phyloP scores from a whole-genome alignment of 2,329 filamentous ascomycete genomes.

The Lecanicillium sp. region DNA sequence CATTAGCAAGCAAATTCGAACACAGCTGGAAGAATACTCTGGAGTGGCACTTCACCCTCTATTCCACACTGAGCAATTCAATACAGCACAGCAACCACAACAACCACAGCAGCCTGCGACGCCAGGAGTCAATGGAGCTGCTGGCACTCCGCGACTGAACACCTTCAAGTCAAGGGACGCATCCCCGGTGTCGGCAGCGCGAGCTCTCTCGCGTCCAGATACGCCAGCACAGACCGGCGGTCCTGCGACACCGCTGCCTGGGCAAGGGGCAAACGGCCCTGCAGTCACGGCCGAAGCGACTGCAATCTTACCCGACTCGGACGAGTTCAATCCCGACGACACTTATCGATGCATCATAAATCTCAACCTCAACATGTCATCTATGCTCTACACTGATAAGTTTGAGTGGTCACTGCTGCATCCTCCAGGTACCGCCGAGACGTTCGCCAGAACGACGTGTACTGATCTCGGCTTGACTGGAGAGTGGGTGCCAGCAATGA shows the following conservation, averaged over 20 bases:
- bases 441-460: conserved; percentile 87
- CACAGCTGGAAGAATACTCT: conserved; percentile 92
- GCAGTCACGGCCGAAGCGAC: conserved; percentile 64
- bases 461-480: conserved; percentile 81
- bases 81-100: conserved; percentile 14
- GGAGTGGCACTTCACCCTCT: conserved; percentile 88
- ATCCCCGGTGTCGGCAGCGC: conserved; percentile 25
- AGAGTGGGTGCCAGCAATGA: conserved; percentile 91
- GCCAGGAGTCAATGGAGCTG: conserved; percentile 10
- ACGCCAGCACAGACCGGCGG: conserved; percentile 48
- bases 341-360: conserved; percentile 90
- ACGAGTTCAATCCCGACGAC: conserved; percentile 82
- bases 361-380: conserved; percentile 84
- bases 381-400: conserved; percentile 89
- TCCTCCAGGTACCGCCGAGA: conserved; percentile 82
- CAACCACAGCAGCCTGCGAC: conserved; percentile 7
- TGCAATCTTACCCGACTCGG: conserved; percentile 50
- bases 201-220: conserved; percentile 38
- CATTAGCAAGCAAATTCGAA: conserved; percentile 89
- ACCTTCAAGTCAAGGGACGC: conserved; percentile 28
- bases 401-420: conserved; percentile 97
- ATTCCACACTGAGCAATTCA: conserved; percentile 57
- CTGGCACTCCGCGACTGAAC: conserved; percentile 10
- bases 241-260: conserved; percentile 37
- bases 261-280: conserved; percentile 28